Conservation (phyloP, 306 rosid genomes). For the Vigna trinervia region DNA sequence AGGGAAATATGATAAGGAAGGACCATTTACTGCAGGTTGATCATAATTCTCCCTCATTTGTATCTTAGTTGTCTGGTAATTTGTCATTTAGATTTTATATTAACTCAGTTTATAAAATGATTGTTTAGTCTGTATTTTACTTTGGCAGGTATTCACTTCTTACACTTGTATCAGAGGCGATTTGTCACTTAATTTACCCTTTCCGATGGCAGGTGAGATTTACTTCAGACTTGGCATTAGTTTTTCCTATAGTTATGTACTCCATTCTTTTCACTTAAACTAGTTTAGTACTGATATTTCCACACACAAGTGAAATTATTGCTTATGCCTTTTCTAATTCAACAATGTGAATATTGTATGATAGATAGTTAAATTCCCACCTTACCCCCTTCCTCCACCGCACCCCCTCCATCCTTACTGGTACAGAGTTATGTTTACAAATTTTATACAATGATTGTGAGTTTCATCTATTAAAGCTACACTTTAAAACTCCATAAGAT, state of each 20-base stretch:
- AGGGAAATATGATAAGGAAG: not conserved
- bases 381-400: too few relatives aligned
- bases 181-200: slow-evolving; percentile 92
- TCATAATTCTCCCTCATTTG: slow-evolving; percentile 26
- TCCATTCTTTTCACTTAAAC: not conserved
- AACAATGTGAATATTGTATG: too few relatives aligned
- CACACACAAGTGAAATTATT: too few relatives aligned
- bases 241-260: slow-evolving; percentile 28
- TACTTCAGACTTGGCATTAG: slow-evolving; percentile 26
- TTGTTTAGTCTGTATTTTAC: slow-evolving; percentile 44
- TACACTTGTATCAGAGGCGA: slow-evolving; percentile 95
- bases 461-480: not conserved
- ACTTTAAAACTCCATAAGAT: too few relatives aligned
- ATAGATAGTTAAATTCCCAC: too few relatives aligned
- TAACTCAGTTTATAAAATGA: slow-evolving; percentile 41
- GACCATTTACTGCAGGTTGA: slow-evolving; percentile 32
- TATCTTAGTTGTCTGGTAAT: slow-evolving; percentile 38
- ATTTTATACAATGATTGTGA: too few relatives aligned
- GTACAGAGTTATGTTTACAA: too few relatives aligned
- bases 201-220: slow-evolving; percentile 95
- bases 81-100: slow-evolving; percentile 21
- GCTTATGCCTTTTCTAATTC: too few relatives aligned
- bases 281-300: too few relatives aligned
- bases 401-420: too few relatives aligned
- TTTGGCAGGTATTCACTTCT: slow-evolving; percentile 88